Conservation (phyloP, 352 stramenopile species). For the Pythium guiyangense region DNA sequence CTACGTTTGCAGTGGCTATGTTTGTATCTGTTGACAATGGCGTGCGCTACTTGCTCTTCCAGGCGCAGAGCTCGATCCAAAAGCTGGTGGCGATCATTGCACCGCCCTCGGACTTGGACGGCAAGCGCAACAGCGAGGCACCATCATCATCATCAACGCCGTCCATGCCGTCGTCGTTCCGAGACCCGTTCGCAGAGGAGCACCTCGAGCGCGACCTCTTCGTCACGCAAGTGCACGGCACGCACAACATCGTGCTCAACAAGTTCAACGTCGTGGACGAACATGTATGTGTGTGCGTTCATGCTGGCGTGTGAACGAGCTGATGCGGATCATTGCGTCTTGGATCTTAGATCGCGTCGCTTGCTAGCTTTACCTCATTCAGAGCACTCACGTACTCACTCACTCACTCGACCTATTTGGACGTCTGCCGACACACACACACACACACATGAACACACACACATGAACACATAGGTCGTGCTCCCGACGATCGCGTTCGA, state of each 20-base stretch:
- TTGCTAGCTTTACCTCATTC: too few species aligned
- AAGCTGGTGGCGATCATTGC: conserved; percentile 36
- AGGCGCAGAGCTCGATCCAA: conserved; percentile 23
- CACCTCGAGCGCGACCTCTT: conserved; percentile 71
- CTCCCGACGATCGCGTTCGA: conserved; percentile 71
- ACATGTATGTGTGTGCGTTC: conserved; percentile 51
- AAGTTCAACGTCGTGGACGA: conserved; percentile 81
- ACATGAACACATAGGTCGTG: conserved; percentile 27
- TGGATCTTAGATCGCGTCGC: too few species aligned
- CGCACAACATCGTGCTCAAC: conserved; percentile 81
- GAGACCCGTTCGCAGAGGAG: conserved; percentile 70
- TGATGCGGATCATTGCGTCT: too few species aligned
- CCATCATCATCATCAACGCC: neutral
- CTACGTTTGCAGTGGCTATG: too few species aligned
- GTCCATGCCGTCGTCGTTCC: conserved; percentile 25
- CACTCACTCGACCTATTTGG: too few species aligned
- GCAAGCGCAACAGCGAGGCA: neutral
- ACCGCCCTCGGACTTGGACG: conserved; percentile 1
- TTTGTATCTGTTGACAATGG: too few species aligned
- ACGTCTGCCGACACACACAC: too few species aligned
- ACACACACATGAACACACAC: neutral
- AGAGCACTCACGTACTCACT: too few species aligned
- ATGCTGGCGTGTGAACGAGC: neutral
- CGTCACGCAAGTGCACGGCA: conserved; percentile 50
- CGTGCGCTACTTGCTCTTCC: conserved; percentile 55